phyloP scores from a whole-genome alignment of 257 asterid species.

The Eustoma russellianum region DNA sequence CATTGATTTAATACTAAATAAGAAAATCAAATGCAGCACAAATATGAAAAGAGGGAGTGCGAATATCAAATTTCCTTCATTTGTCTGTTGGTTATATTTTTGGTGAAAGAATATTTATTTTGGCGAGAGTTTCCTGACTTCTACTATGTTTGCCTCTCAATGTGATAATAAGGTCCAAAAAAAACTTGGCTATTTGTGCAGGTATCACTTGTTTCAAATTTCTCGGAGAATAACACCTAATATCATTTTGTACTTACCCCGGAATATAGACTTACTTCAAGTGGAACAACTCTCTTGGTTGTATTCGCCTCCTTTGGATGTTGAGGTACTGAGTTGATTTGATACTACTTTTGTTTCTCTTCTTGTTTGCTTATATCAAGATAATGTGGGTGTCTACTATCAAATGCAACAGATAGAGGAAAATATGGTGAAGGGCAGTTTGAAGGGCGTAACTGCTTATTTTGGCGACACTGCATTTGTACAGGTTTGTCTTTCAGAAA shows the following conservation, averaged over 20 bases:
- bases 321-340: too few species aligned
- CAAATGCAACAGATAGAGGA: slow-evolving; percentile 49
- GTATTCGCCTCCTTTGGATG: slow-evolving; percentile 66
- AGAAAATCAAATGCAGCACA: too few species aligned
- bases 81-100: too few species aligned
- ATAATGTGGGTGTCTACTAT: neutral
- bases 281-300: slow-evolving; percentile 68
- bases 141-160: too few species aligned
- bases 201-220: slow-evolving; percentile 56
- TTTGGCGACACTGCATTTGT: slow-evolving; percentile 34
- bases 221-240: slow-evolving; percentile 63
- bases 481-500: slow-evolving; percentile 1
- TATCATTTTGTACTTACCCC: slow-evolving; percentile 74
- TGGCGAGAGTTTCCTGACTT: too few species aligned
- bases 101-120: too few species aligned
- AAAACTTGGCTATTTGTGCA: slow-evolving; percentile 21
- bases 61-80: too few species aligned
- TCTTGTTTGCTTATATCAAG: slow-evolving; percentile 1
- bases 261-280: slow-evolving; percentile 52
- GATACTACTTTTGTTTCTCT: neutral
- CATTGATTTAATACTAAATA: too few species aligned
- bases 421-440: slow-evolving; percentile 32
- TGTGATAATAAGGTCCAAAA: too few species aligned
- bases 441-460: slow-evolving; percentile 56
- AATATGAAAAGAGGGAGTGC: too few species aligned